Percentiles rank a stretch among this genome's conserved stretches.
These are phyloP conservation scores for Ophiostoma angusticollis DNA, from an alignment of 2,329 filamentous ascomycete genomes.

Conservation along the genomic window DNA sequence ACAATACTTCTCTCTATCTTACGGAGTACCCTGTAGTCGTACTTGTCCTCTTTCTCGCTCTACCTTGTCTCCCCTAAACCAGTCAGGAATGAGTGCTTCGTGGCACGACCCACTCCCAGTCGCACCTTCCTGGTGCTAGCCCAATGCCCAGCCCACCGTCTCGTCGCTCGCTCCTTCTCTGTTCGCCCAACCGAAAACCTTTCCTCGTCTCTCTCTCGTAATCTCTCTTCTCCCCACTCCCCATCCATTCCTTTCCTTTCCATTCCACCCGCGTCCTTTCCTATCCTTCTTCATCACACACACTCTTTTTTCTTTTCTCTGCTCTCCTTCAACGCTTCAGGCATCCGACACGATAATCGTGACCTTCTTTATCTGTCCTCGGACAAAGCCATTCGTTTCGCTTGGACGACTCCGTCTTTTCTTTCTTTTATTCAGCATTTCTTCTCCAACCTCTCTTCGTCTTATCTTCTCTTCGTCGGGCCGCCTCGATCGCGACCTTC, in stretches of 20 bases:
- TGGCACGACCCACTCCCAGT: slow-evolving; percentile 4
- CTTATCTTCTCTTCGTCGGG: too few relatives aligned
- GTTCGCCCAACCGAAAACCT: slow-evolving; percentile 4
- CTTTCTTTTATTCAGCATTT: background rate
- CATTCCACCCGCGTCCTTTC: slow-evolving; percentile 3
- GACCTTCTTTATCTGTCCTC: too few relatives aligned
- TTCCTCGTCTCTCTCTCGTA: background rate
- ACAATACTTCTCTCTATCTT: too few relatives aligned
- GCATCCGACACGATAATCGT: background rate
- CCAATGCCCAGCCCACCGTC: background rate
- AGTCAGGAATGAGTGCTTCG: slow-evolving; percentile 4
- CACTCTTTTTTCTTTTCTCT: slow-evolving; percentile 2
- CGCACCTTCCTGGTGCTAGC: slow-evolving; percentile 7
- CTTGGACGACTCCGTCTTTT: background rate
- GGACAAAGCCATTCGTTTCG: background rate
- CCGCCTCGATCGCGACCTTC: too few relatives aligned
- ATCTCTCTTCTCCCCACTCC: slow-evolving; percentile 4
- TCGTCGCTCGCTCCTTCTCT: background rate
- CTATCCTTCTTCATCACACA: background rate
- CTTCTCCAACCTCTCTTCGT: background rate
- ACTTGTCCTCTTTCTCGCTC: background rate
- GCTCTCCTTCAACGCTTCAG: background rate
- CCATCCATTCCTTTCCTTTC: slow-evolving; percentile 2
- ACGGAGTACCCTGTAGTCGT: too few relatives aligned
- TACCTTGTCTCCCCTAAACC: background rate